These are phyloP conservation scores for Endocalyx cinctus DNA, from an alignment of 2,329 filamentous ascomycete species.

Conservation along the genomic window DNA sequence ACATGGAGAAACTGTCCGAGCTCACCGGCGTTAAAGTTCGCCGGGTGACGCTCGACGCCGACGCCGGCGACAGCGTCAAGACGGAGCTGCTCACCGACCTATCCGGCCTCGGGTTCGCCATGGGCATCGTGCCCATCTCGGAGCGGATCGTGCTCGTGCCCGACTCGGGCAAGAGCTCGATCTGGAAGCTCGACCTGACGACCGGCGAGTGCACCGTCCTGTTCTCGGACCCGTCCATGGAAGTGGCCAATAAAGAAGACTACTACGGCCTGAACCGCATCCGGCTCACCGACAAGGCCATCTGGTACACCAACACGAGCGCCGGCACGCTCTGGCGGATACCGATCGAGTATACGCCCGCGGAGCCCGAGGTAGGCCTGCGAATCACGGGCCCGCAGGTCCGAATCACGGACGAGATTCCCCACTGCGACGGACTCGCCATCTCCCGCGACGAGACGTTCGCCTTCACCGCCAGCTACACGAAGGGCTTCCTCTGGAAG, in stretches of 20 bases:
- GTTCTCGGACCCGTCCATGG: constrained; percentile 21
- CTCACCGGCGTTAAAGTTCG: constrained; percentile 10
- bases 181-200: constrained; percentile 22
- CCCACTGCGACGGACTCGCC: constrained; percentile 24
- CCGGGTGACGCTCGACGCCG: constrained; percentile 16
- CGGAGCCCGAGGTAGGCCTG: constrained; percentile 14
- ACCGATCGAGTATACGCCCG: constrained; percentile 17
- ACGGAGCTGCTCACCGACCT: constrained; percentile 17
- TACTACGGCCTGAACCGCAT: constrained; percentile 26
- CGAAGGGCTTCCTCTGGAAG: constrained; percentile 21
- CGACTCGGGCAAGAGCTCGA: constrained; percentile 19
- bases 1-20: constrained; percentile 23
- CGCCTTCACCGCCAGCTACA: constrained; percentile 23
- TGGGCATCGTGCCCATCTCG: constrained; percentile 17
- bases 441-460: constrained; percentile 16
- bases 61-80: constrained; percentile 24
- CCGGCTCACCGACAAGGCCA: constrained; percentile 15
- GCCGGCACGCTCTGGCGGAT: constrained; percentile 21
- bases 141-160: constrained; percentile 22
- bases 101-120: constrained; percentile 15
- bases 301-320: constrained; percentile 28
- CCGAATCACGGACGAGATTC: constrained; percentile 18
- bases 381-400: constrained; percentile 18
- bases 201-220: constrained; percentile 17
- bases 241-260: constrained; percentile 11